Percentiles rank a stretch among this genome's conserved stretches.
Evolutionary conservation across 2,329 filamentous ascomycete genomes (phyloP).

Genomic region (Phyllosticta citribraziliensis): DNA sequence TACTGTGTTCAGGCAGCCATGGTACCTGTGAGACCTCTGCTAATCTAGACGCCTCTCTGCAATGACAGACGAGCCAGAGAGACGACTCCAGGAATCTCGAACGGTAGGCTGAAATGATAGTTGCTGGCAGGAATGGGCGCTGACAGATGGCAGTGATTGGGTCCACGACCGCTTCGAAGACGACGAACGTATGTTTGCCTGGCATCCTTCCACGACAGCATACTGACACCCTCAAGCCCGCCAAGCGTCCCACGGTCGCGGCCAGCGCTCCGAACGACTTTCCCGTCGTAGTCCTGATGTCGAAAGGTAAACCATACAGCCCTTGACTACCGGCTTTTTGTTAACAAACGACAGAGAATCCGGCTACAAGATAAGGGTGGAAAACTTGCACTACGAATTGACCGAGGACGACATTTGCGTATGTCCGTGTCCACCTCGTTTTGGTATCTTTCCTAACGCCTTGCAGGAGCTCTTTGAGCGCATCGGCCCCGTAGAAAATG

Average conservation of each 20-base stretch:
- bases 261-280: conserved; percentile 17
- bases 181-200: conserved; percentile 28
- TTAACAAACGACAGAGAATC: conserved; percentile 37
- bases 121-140: conserved; percentile 13
- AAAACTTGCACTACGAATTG: conserved; percentile 88
- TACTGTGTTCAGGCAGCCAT: conserved; percentile 16
- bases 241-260: conserved; percentile 12
- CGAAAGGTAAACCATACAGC: neutral
- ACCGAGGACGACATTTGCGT: conserved; percentile 77
- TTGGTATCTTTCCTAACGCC: conserved; percentile 1
- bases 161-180: conserved; percentile 86
- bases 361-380: conserved; percentile 67
- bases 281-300: conserved; percentile 14
- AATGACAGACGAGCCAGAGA: conserved; percentile 25
- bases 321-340: neutral
- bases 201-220: conserved; percentile 12
- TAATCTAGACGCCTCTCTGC: conserved; percentile 27
- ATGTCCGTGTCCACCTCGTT: conserved; percentile 16
- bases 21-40: conserved; percentile 17
- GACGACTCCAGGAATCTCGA: conserved; percentile 58
- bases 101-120: conserved; percentile 41
- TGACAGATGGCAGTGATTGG: conserved; percentile 59
- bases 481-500: conserved; percentile 61
- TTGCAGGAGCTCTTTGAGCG: conserved; percentile 65
- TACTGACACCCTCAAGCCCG: conserved; percentile 12